phyloP scores from a whole-genome alignment of 148 eudicot species.

The Tetragonia tetragonoides region DNA sequence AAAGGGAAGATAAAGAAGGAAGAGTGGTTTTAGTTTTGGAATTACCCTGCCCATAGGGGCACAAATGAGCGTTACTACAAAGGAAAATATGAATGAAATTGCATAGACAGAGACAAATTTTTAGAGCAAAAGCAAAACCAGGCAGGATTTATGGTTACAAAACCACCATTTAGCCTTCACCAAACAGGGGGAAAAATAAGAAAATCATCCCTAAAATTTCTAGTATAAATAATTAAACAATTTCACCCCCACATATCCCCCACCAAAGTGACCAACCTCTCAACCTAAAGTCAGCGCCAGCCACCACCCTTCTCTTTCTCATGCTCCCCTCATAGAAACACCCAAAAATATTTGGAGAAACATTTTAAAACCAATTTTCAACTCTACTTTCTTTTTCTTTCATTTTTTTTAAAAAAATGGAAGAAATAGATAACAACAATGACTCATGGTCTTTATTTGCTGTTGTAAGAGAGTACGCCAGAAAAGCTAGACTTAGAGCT shows the following conservation, averaged over 20 bases:
- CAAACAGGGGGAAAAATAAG: neutral
- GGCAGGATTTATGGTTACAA: conserved; percentile 23
- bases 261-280: neutral
- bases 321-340: conserved; percentile 8
- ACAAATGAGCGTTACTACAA: neutral
- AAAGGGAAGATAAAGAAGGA: neutral
- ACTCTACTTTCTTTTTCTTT: neutral
- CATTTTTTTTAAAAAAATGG: neutral
- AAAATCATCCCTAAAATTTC: neutral
- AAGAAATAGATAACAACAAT: neutral
- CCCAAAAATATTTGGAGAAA: neutral
- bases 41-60: neutral
- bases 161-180: conserved; percentile 6
- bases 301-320: neutral
- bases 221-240: conserved; percentile 29
- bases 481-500: neutral
- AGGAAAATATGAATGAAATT: neutral
- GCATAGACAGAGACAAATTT: conserved; percentile 1
- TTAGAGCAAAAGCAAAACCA: conserved; percentile 13
- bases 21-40: neutral
- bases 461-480: conserved; percentile 23
- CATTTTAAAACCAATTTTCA: neutral
- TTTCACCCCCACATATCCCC: conserved; percentile 12
- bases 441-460: conserved; percentile 31
- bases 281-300: conserved; percentile 29